Conservation (phyloP, 768 basidiomycete species). For the Termitomyces sp. region DNA sequence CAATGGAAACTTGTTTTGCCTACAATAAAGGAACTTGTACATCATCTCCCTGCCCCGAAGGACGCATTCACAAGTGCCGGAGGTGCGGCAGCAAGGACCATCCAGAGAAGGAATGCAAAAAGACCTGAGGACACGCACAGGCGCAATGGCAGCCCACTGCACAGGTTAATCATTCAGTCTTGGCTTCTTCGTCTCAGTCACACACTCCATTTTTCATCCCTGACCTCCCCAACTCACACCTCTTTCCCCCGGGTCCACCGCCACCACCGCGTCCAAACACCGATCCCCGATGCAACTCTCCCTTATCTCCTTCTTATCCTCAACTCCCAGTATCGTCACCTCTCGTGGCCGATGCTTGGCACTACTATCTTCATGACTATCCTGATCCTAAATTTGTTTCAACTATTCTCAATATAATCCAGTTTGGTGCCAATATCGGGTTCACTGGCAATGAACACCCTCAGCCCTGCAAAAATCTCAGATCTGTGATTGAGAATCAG, state of each 20-base stretch:
- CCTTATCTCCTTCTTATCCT: background rate
- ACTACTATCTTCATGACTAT: slow-evolving; percentile 8
- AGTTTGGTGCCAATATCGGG: slow-evolving; percentile 12
- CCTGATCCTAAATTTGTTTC: slow-evolving; percentile 8
- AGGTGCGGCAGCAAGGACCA: no score
- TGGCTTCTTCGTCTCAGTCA: no score
- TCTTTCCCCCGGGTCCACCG: background rate
- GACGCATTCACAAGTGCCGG: no score
- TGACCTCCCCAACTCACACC: background rate
- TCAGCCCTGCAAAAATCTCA: background rate
- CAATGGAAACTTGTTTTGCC: no score
- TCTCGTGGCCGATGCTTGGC: slow-evolving; percentile 3
- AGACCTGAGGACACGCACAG: no score
- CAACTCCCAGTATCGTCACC: background rate
- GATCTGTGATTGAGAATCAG: background rate
- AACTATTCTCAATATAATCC: slow-evolving; percentile 13
- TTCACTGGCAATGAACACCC: slow-evolving; percentile 1
- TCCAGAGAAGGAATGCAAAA: no score
- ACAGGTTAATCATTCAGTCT: no score
- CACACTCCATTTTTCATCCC: no score
- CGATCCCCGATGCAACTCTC: background rate
- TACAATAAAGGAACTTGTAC: no score
- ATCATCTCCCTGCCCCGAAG: no score
- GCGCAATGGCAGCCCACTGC: no score
- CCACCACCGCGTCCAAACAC: background rate